phyloP scores from a whole-genome alignment of 495 filamentous ascomycete genomes.

The Emericellopsis terricola region DNA sequence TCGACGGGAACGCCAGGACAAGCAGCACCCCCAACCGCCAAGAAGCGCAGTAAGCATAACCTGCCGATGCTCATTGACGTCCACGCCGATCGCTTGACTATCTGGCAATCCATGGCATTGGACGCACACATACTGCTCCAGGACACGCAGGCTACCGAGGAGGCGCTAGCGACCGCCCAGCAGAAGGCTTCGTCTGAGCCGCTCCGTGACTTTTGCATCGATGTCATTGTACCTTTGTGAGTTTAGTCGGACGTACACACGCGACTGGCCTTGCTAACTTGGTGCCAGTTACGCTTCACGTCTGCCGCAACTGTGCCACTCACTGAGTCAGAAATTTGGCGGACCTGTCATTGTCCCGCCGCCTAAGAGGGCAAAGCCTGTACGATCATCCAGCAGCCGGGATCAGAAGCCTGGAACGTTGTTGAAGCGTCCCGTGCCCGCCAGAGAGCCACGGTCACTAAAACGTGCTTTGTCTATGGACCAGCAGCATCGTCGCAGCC shows the following conservation, averaged over 20 bases:
- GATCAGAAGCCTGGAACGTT: conserved; percentile 36
- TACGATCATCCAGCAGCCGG: conserved; percentile 11
- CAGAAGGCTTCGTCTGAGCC: conserved; percentile 17
- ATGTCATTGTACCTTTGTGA: conserved; percentile 87
- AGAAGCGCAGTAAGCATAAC: conserved; percentile 24
- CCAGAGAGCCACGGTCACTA: conserved; percentile 38
- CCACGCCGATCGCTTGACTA: conserved; percentile 78
- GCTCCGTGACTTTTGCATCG: conserved; percentile 60
- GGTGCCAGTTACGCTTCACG: conserved; percentile 56
- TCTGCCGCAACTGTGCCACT: conserved; percentile 60
- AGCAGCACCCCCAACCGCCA: conserved; percentile 9
- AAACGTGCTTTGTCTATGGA: conserved; percentile 61
- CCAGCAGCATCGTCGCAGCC: conserved; percentile 22
- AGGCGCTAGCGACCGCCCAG: conserved; percentile 11
- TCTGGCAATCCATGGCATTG: conserved; percentile 76
- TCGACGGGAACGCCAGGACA: conserved; percentile 7
- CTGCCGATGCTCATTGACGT: conserved; percentile 51
- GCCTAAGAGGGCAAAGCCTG: conserved; percentile 20
- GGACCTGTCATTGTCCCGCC: conserved; percentile 51
- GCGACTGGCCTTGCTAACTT: conserved; percentile 2
- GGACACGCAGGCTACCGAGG: conserved; percentile 19
- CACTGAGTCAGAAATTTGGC: conserved; percentile 73
- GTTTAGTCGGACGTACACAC: conserved; percentile 11
- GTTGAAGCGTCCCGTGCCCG: conserved; percentile 27
- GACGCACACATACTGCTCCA: conserved; percentile 34